Evolutionary conservation across 768 basidiomycete genomes (phyloP).

Genomic region (Hypsizygus marmoreus): DNA sequence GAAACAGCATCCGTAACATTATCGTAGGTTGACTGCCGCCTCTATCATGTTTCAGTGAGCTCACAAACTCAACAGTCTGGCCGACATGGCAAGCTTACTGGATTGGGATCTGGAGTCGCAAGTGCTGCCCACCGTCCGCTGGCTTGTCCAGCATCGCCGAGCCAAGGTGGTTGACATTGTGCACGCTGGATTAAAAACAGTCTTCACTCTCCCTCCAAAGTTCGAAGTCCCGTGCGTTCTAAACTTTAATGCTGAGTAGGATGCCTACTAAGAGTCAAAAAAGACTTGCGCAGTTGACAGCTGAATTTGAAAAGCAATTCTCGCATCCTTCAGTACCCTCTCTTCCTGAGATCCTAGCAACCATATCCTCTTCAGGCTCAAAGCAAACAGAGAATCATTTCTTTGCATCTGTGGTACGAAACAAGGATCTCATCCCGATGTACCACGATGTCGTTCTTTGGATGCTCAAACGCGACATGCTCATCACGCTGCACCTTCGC

Average conservation of each 20-base stretch:
- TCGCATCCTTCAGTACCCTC: constrained; percentile 60
- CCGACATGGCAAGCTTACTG: constrained; percentile 76
- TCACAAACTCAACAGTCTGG: constrained; percentile 47
- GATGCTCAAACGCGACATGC: constrained; percentile 86
- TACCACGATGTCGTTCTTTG: constrained; percentile 87
- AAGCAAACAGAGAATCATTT: constrained; percentile 73
- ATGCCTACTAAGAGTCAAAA: not conserved
- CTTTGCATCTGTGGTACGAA: constrained; percentile 74
- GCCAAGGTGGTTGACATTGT: constrained; percentile 90
- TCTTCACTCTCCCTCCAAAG: constrained; percentile 73
- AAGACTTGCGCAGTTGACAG: constrained; percentile 55
- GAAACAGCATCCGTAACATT: constrained; percentile 72
- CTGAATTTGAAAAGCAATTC: constrained; percentile 66
- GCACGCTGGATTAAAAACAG: constrained; percentile 75
- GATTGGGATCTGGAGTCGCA: constrained; percentile 85
- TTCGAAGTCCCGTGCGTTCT: constrained; percentile 60
- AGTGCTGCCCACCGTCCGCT: constrained; percentile 87
- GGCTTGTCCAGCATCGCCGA: constrained; percentile 87
- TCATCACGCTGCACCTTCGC: constrained; percentile 83
- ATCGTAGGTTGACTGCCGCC: constrained; percentile 53
- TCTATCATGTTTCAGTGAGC: not conserved
- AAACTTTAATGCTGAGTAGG: constrained; percentile 4
- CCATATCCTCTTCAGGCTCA: constrained; percentile 68
- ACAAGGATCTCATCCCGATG: constrained; percentile 63
- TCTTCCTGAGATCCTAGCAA: constrained; percentile 72